Evolutionary conservation across 2,329 filamentous ascomycete genomes (phyloP), one percentile per base, ranked within the genome.

Genomic region (Nothophoma quercina): DNA sequence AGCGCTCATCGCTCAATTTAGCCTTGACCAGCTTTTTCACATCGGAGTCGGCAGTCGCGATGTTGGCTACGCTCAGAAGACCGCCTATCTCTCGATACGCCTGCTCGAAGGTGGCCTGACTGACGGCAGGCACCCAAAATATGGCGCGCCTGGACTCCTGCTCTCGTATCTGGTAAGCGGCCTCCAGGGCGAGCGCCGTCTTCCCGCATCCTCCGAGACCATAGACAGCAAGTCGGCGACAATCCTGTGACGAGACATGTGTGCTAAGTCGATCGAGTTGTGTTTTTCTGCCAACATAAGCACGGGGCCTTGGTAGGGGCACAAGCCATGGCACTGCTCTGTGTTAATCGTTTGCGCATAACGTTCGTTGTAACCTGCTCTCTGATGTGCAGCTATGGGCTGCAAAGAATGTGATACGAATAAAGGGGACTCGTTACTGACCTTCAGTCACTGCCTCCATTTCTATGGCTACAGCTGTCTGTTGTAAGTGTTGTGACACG

Each of bases 21-120:
- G 22, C 13, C 18, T 41, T 41, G 26, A 30, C 38, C 7, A 38
- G 35, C 25, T 41, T 16, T 26, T 41, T 41, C 38, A 75, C 44
- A 43, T 79, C 69, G 0, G 61, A 63, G 7, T 71, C 63, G 8
- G 32, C 15, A 18, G 36, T 16, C 12, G 32, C 12, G n/a, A 46
- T 46, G 21, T 21, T 15, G 2, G 23, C 22, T 8, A 46, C 28
- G 21, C 33, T 22, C 19, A 36, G 23, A 8, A 16, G 26, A 18
- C n/a, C 25, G 15, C 30, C 35, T 32, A 48, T 40, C 19, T 40
- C 13, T 8, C 45, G 35, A 12, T 40, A 34, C 6, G 34, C 45
- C 25, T 39, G 45, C 28, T 48, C 35, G 15, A 48, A 48, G 28
- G 19, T 41, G 2, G 23, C n/a, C 12, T 18, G 34, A 10, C 35